phyloP scores from a whole-genome alignment of 306 rosid genomes.

The Hippophae tibetana region DNA sequence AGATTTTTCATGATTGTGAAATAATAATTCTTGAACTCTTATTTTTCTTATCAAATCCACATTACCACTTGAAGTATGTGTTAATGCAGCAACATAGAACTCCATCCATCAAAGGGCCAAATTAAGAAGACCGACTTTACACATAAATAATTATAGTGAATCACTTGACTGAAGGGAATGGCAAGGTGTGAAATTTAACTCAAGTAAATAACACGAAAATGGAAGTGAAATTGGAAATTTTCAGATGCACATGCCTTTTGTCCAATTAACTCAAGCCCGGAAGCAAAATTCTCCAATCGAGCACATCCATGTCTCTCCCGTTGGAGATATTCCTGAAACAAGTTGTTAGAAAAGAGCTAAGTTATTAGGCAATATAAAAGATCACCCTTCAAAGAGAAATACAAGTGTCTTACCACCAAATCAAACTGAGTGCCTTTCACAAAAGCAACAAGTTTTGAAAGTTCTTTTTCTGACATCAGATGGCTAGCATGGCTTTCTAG shows the following conservation, averaged over 20 bases:
- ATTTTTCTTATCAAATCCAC: too few species aligned
- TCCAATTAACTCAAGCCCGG: slow-evolving; percentile 84
- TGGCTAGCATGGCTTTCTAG: slow-evolving; percentile 91
- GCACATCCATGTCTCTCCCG: slow-evolving; percentile 90
- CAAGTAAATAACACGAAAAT: not conserved
- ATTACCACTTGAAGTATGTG: too few species aligned
- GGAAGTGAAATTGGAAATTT: slow-evolving; percentile 1
- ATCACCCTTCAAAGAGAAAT: slow-evolving; percentile 3
- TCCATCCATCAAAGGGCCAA: not conserved
- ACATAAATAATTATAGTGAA: not conserved
- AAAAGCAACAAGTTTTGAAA: slow-evolving; percentile 93
- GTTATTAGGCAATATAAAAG: slow-evolving; percentile 9
- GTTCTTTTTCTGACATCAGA: slow-evolving; percentile 92
- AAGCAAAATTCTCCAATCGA: slow-evolving; percentile 78
- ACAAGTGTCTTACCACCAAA: slow-evolving; percentile 60
- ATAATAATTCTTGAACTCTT: too few species aligned
- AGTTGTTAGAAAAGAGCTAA: slow-evolving; percentile 14
- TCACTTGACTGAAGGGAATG: not conserved
- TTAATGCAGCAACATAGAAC: too few species aligned
- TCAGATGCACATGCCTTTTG: slow-evolving; percentile 51
- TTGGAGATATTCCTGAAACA: slow-evolving; percentile 78
- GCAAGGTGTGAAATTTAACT: slow-evolving; percentile 14
- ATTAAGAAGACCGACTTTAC: not conserved
- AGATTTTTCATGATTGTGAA: too few species aligned
- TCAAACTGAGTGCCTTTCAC: slow-evolving; percentile 97